A percentile compares a stretch with the other conserved stretches of the same genome.
phyloP scores from a whole-genome alignment of 805 yeast genomes.

The Suhomyces kilbournensis region DNA sequence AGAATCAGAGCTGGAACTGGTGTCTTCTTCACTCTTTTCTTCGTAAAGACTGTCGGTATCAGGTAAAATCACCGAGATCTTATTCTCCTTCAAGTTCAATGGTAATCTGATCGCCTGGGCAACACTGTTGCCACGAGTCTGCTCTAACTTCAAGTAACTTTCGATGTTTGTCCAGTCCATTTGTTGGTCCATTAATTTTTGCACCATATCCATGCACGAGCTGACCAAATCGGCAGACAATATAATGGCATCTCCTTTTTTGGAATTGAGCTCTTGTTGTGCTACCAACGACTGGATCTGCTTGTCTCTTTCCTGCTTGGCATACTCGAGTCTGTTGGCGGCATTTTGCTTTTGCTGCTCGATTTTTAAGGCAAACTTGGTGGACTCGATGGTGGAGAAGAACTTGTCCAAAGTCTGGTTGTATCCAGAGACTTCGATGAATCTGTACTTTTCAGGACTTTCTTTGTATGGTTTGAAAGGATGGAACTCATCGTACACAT shows the following conservation, averaged over 20 bases:
- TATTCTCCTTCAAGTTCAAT: constrained; percentile 65
- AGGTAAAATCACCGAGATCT: constrained; percentile 56
- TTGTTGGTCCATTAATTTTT: constrained; percentile 66
- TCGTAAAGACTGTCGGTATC: constrained; percentile 31
- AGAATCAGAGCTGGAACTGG: constrained; percentile 14
- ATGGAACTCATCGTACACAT: constrained; percentile 62
- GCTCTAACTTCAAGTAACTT: constrained; percentile 66
- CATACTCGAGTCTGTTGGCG: constrained; percentile 66
- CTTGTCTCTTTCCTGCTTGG: constrained; percentile 66
- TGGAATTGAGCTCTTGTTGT: constrained; percentile 60
- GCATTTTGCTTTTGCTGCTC: constrained; percentile 80
- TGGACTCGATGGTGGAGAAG: constrained; percentile 81
- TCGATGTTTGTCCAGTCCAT: constrained; percentile 95
- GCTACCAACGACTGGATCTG: constrained; percentile 64
- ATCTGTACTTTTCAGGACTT: constrained; percentile 28
- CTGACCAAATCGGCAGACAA: constrained; percentile 68
- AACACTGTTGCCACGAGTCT: constrained; percentile 57
- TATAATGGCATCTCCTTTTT: constrained; percentile 72
- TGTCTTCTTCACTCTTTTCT: constrained; percentile 12
- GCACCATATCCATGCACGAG: constrained; percentile 65
- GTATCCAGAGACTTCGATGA: constrained; percentile 58
- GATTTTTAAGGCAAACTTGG: constrained; percentile 68
- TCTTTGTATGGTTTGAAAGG: constrained; percentile 58
- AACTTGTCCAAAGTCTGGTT: constrained; percentile 79
- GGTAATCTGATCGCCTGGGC: constrained; percentile 67